Evolutionary conservation across 768 basidiomycete genomes (phyloP), one percentile per base, ranked within the genome.

Genomic region (Pilatotrama ljubarskyi): DNA sequence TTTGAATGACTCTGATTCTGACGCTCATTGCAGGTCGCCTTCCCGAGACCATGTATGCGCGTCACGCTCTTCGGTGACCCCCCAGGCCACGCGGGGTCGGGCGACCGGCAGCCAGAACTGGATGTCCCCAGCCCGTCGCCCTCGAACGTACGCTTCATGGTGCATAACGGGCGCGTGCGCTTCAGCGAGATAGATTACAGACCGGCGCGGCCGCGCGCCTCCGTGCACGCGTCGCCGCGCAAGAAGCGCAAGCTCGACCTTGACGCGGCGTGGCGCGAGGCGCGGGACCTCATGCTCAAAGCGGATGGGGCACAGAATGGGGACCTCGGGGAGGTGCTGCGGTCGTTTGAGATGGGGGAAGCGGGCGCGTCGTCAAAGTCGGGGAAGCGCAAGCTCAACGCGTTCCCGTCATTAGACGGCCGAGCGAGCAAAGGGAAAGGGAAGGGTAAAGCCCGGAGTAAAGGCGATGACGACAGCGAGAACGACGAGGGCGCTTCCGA

Each of bases 231-330:
- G 1, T 82, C 84, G 5, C 80, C 82, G 1, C 63, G 70, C 65
- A 85, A 78, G 69, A 82, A 76, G 66, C 76, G 66, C 48, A 82
- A 82, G 44, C 58, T 73, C 1, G 62, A 61, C 9, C 18, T 78
- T 22, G 73, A 76, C 55, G 62, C 68, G 5, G 72, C 69, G 29
- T 88, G 86, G 86, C 66, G 72, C 17, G 70, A 68, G 29, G 86
- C 86, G 1, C 74, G 82, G 3, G 70, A 75, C 38, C 69, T 75
- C 17, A 77, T 84, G 74, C 69, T 80, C n/a, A 63, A 71, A 37
- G 78, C 73, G 5, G 73, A 78, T 11, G 68, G 75, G 26, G 77
- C 77, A 5, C 77, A 79, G 15, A 71, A 78, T 20, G 82, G 84
- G 51, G 82, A 80, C 25, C 68, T 85, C 42, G 83, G 84, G 0